Evolutionary conservation across 164 flowering plant species (phyloP), one percentile per base, ranked within the genome.

Genomic region (Kingdonia uniflora): DNA sequence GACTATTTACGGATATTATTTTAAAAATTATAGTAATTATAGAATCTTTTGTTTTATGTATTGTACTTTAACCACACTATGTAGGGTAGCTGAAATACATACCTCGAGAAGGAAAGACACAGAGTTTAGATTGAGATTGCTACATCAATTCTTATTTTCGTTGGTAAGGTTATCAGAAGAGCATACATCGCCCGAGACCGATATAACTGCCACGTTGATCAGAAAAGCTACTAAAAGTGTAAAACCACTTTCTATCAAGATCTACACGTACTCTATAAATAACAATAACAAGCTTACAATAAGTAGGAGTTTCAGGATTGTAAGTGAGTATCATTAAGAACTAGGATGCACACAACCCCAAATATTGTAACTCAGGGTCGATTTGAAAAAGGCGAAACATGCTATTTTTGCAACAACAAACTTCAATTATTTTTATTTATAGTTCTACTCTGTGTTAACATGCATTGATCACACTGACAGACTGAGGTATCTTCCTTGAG

Each of bases 131-230:
- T 81, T 83, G 69, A 92, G 66, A 60, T 85, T 80, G 24, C 65
- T 40, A 61, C 97, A 92, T 62, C 59, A 78, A 59, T 19, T 69
- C 29, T 81, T 39, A n/a, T n/a, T n/a, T n/a, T n/a, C n/a, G n/a
- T n/a, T n/a, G n/a, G n/a, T n/a, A n/a, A n/a, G n/a, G n/a, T n/a
- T n/a, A n/a, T n/a, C n/a, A 16, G 91, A 78, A 54, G 57, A 65
- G 77, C 99, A 92, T 63, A 92, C 95, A 1, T 94, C 75, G 46
- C 95, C 99, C 65, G 80, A 78, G 7, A 92, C 95, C 29, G 97
- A 80, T 54, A 92, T 84, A 22, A 92, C 75, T 2, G 95, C 78
- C 20, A 92, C 63, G 65, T 88, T 92, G 33, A 92, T 92, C 58
- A 84, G 81, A 61, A 92, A 92, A 14, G 99, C 94, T 56, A 92